Evolutionary conservation across 306 rosid species (phyloP).

Genomic region (Malus fusca): DNA sequence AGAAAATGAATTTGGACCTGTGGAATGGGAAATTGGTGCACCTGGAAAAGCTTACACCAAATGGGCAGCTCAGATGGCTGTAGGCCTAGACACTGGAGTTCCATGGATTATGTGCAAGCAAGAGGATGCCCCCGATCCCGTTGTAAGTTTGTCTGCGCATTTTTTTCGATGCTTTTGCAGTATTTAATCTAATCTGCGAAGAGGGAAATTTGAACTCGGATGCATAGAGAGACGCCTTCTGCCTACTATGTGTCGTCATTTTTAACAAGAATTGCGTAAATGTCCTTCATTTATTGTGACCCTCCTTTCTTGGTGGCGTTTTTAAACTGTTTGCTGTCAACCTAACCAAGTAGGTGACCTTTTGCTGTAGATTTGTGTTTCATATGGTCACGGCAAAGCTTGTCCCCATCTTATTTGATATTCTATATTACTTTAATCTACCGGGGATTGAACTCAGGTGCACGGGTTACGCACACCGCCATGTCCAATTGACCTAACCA

Average conservation of each 20-base stretch:
- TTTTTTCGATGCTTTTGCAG: background rate
- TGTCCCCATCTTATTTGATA: slow-evolving; percentile 2
- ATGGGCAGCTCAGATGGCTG: slow-evolving; percentile 97
- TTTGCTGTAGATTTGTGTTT: background rate
- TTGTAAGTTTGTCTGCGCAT: slow-evolving; percentile 35
- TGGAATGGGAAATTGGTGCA: slow-evolving; percentile 81
- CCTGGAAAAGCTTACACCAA: slow-evolving; percentile 80
- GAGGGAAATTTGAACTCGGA: no score
- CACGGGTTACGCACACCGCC: no score
- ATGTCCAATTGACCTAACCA: background rate
- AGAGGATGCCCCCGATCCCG: slow-evolving; percentile 92
- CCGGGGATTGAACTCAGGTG: no score
- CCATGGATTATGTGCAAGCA: slow-evolving; percentile 99
- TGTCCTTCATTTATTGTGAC: slow-evolving; percentile 12
- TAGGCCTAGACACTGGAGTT: slow-evolving; percentile 71
- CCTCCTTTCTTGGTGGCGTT: slow-evolving; percentile 38
- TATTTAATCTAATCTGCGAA: background rate
- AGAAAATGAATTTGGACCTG: slow-evolving; percentile 89
- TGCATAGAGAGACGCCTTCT: no score
- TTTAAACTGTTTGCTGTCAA: slow-evolving; percentile 9
- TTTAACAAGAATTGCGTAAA: slow-evolving; percentile 7
- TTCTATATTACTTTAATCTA: no score
- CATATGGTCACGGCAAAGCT: background rate
- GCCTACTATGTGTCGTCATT: slow-evolving; percentile 5
- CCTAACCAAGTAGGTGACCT: slow-evolving; percentile 16